A percentile compares a stretch with the other conserved stretches of the same genome.
Conservation (phyloP, 2,329 filamentous ascomycete genomes). For the Periconia sp. region DNA sequence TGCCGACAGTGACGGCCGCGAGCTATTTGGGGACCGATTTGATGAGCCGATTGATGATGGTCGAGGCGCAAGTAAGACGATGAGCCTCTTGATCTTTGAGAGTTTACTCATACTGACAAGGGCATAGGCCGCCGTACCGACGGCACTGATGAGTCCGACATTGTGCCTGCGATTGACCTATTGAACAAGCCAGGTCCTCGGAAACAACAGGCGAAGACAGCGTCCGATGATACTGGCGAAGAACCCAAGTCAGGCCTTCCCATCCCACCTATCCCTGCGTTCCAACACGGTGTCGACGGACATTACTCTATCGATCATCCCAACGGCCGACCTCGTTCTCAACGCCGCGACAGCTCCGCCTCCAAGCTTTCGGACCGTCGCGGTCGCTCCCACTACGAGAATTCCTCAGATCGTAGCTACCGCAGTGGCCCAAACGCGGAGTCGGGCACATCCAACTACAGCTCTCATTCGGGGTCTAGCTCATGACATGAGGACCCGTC, state of each 20-base stretch:
- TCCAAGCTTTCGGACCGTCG: slow-evolving; percentile 9
- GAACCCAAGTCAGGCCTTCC: slow-evolving; percentile 20
- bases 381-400: slow-evolving; percentile 21
- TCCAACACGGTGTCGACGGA: slow-evolving; percentile 33
- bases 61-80: slow-evolving; percentile 18
- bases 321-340: slow-evolving; percentile 28
- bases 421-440: slow-evolving; percentile 33
- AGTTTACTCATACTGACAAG: slow-evolving; percentile 18
- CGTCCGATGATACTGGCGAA: slow-evolving; percentile 3
- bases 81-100: background rate
- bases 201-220: background rate
- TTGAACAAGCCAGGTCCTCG: slow-evolving; percentile 9
- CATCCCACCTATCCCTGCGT: slow-evolving; percentile 21
- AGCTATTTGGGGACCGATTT: slow-evolving; percentile 21
- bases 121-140: slow-evolving; percentile 30
- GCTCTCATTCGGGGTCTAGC: slow-evolving; percentile 23
- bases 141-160: slow-evolving; percentile 35
- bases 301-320: slow-evolving; percentile 29
- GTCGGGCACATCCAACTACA: slow-evolving; percentile 30
- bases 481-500: slow-evolving; percentile 34
- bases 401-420: slow-evolving; percentile 28
- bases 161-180: slow-evolving; percentile 17
- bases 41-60: slow-evolving; percentile 19
- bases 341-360: slow-evolving; percentile 19
- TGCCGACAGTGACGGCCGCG: slow-evolving; percentile 54